Evolutionary conservation across 1,284 basidiomycete species (phyloP), one percentile per base, ranked within the genome.

Genomic region (Trametes versicolor): DNA sequence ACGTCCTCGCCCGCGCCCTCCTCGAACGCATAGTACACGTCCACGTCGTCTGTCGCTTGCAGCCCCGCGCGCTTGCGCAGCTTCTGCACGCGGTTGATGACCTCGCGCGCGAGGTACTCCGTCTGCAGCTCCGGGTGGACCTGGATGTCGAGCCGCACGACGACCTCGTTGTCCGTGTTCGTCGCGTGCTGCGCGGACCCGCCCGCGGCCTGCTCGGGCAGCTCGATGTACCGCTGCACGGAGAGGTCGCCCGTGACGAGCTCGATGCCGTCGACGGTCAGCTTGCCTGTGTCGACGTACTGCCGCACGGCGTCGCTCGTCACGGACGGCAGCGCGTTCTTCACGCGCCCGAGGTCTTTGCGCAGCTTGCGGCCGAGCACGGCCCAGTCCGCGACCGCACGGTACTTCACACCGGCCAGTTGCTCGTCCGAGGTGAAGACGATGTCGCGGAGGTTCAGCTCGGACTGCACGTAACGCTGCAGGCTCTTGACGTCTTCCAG

Each of bases 21-120:
- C 73, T 93, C 91, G 76, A 98, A 95, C 65, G 80, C 81, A 82
- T 97, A 97, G 81, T 91, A 97, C 48, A 98, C 88, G 63, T 95
- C 87, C 49, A 99, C 90, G 75, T 98, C 95, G 77, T 99, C 98
- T 13, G 96, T 97, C 29, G 96, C 92, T 77, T 96, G 95, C 70
- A 99, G 82, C 2, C 96, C 96, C 1, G 96, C 96, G 78, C 96
- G 95, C 82, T 99, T 99, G 70, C 98, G 87, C 70, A 99, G 82
- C 76, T 96, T 95, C 83, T 99, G 98, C 55, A 99, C 92, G 59
- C 97, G 92, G 74, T 98, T 98, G 71, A 94, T 93, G 68, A 99
- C 80, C 77, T 98, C 96, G 56, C 98, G 87, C 51, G 95, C 91
- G 43, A 97, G 85, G 80, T 95, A 96, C 80, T 98, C 94, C 63